Conservation (phyloP, 352 stramenopile genomes). For the Phytopythium vexans region DNA sequence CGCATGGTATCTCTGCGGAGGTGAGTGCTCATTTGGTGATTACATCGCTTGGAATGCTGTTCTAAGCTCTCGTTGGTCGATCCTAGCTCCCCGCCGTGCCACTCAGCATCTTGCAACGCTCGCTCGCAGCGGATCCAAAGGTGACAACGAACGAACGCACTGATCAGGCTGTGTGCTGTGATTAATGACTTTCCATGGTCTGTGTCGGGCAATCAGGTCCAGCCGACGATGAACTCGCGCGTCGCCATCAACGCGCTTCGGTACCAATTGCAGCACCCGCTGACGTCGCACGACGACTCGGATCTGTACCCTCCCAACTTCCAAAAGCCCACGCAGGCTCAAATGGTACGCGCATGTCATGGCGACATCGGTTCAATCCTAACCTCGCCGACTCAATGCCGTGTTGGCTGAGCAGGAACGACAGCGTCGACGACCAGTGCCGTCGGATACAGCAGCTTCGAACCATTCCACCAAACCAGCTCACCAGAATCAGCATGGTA, state of each 20-base stretch:
- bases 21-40: slow-evolving; percentile 7
- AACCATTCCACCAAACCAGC: not conserved
- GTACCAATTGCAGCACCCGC: slow-evolving; percentile 72
- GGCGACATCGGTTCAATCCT: not conserved
- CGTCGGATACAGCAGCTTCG: too few species aligned
- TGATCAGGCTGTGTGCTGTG: too few species aligned
- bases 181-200: too few species aligned
- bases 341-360: slow-evolving; percentile 27
- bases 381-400: slow-evolving; percentile 26
- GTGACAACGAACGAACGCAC: slow-evolving; percentile 18
- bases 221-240: slow-evolving; percentile 37
- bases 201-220: slow-evolving; percentile 10
- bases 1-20: slow-evolving; percentile 15
- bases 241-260: slow-evolving; percentile 68
- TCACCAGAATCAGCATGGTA: not conserved
- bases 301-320: slow-evolving; percentile 44
- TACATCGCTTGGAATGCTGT: not conserved
- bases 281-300: slow-evolving; percentile 77
- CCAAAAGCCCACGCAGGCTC: slow-evolving; percentile 43
- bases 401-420: not conserved
- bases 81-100: slow-evolving; percentile 50
- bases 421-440: not conserved
- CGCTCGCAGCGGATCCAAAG: slow-evolving; percentile 32
- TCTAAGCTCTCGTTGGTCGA: not conserved
- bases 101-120: slow-evolving; percentile 44